Base-by-base conservation (phyloP, 2,329 filamentous ascomycete genomes). In the Hypocreales sp. region DNA sequence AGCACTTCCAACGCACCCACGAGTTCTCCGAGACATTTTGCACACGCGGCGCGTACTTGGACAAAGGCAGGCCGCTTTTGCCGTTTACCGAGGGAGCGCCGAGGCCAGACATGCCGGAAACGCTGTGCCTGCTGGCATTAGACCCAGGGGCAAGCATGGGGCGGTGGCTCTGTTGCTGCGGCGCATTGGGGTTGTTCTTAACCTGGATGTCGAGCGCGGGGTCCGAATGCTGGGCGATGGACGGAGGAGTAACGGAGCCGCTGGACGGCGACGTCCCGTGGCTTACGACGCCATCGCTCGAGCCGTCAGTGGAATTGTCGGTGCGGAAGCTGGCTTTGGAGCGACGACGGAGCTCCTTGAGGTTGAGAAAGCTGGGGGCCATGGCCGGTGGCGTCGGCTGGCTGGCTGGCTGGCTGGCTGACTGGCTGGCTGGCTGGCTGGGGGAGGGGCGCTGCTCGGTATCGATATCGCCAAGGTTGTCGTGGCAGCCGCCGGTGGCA, bases 21-120 rank as follows among this genome's bases (percentile, higher is more conserved):
- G 81, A 75, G 39, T 79, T 80, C 37, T 93, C 82, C 8, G 71
- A 62, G 21, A 93, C 61, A 19, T 86, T 93, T 23, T 76, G 58
- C 21, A 94, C 70, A 40, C 72, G 72, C 15, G 87, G 86, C 17
- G 83, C 79, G 53, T 81, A 87, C 23, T 77, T 72, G 29, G 84
- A 93, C 12, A 74, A 67, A 7, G 77, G 70, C 35, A 68, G 55
- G 35, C 58, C 64, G 30, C 55, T 61, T 44, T 65, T 68, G 33
- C 67, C 66, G 39, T 60, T 64, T 16, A 60, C 48, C 15, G 61
- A 53, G 15, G 67, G 64, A 15, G 67, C 61, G 12, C 68, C 69
- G 26, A 76, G 45, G 17, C 72, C 72, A 17, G 67, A 57, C 66
- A 74, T 72, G 33, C 69, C 70, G 18, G 64, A 64, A 15, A 79